Percentiles rank a stretch among this genome's conserved stretches.
phyloP scores from a whole-genome alignment of 1,284 basidiomycete genomes.

The Pseudozyma hubeiensis region DNA sequence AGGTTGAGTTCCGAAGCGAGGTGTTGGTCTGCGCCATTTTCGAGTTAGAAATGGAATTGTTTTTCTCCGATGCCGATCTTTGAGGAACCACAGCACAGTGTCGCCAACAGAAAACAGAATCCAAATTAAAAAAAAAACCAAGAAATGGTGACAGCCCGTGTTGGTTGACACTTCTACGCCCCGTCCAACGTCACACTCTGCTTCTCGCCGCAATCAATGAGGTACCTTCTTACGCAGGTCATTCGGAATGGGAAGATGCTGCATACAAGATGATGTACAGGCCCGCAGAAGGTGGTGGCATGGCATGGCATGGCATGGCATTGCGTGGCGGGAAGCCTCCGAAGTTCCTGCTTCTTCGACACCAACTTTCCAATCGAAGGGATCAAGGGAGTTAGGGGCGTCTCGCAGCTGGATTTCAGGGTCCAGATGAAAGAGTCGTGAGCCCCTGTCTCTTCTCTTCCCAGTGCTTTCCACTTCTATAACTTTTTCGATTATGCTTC shows the following conservation, averaged over 20 bases:
- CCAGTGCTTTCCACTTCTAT: no score
- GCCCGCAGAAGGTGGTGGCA: no score
- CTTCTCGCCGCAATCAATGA: no score
- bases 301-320: not conserved
- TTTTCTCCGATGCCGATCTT: not conserved
- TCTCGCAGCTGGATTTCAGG: constrained; percentile 9
- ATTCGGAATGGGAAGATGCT: no score
- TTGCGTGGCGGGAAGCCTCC: no score
- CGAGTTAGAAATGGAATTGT: not conserved
- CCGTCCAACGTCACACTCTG: not conserved
- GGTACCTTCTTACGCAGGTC: no score
- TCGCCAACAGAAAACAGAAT: not conserved
- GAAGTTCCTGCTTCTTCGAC: no score
- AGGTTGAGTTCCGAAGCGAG: not conserved
- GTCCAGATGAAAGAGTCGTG: not conserved
- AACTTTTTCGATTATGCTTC: no score
- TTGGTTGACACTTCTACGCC: constrained; percentile 41
- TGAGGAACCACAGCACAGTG: not conserved
- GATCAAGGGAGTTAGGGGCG: constrained; percentile 7
- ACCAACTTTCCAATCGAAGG: no score
- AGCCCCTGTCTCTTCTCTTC: constrained; percentile 5
- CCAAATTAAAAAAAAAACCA: not conserved
- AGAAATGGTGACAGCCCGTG: not conserved
- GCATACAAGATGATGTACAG: no score
- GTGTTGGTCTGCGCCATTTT: constrained; percentile 3